Base-by-base conservation (phyloP, 768 basidiomycete species). In the Pleurotus eryngii region DNA sequence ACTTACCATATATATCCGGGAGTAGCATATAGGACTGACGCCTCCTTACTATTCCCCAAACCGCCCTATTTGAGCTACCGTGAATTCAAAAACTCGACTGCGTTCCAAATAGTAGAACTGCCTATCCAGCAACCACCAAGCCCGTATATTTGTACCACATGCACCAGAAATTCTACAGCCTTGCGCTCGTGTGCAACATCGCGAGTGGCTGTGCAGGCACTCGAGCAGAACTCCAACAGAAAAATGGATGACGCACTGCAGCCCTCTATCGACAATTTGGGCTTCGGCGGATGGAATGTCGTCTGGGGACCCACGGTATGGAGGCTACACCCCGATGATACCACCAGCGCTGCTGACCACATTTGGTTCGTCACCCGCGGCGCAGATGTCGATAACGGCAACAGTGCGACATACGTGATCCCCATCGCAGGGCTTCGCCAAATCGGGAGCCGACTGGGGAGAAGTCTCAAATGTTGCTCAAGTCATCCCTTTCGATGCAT, bases 401-500 rank as follows among this genome's bases (percentile, higher is more conserved):
- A 48, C 12, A 46, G 12, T 1, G 30, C 27, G 5, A 48, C 46
- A 5, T 57, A 57, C 3, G 56, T 57, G 4, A 18, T 57, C 17
- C n/a, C 56, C 18, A 57, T 57, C n/a, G 39, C 56, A 3, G 56
- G 56, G 7, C 46, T 46, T 5, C 5, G 11, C 12, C 6, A 47
- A 57, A 3, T 57, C 56, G 15, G 4, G 20, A 2, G 30, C 37
- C 1, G 17, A 57, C 26, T 4, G 17, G 11, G 14, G 0, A 3
- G 56, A 47, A 39, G 48, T 47, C 3, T 5, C 4, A n/a, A 15
- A 42, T 0, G 46, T 48, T 6, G 18, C 5, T 30, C 4, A 18
- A 22, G 35, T 57, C 17, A 46, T 47, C 22, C 46, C 49, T 12
- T 57, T 57, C 37, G 40, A 57, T 2, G 20, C 18, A 18, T 57